Evolutionary conservation across 768 basidiomycete genomes (phyloP).

Genomic region (Pulveroboletus sp.): DNA sequence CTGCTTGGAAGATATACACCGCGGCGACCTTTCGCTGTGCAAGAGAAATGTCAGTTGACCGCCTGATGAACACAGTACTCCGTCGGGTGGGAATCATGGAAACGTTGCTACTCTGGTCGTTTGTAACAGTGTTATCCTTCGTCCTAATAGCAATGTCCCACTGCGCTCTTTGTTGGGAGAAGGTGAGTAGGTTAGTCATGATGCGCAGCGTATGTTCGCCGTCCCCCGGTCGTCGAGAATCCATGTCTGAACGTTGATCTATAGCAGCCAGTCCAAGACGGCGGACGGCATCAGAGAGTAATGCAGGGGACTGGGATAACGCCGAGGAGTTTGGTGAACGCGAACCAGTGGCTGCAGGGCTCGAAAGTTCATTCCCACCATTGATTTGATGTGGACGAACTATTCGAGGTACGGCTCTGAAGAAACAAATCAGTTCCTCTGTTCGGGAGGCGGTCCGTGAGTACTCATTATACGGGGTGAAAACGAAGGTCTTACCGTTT

Average conservation of each 20-base stretch:
- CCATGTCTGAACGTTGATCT: constrained; percentile 43
- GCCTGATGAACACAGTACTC: constrained; percentile 57
- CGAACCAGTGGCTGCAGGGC: constrained; percentile 36
- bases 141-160: constrained; percentile 39
- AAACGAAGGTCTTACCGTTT: constrained; percentile 51
- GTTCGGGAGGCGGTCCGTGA: constrained; percentile 1
- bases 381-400: constrained; percentile 45
- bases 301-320: constrained; percentile 57
- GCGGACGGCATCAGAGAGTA: constrained; percentile 70
- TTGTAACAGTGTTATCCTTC: constrained; percentile 29
- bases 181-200: constrained; percentile 71
- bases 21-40: constrained; percentile 51
- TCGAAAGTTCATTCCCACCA: constrained; percentile 42
- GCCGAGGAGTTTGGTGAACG: constrained; percentile 24
- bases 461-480: not conserved
- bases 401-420: constrained; percentile 68
- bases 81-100: constrained; percentile 36
- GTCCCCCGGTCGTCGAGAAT: constrained; percentile 44
- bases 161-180: constrained; percentile 42
- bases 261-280: constrained; percentile 57
- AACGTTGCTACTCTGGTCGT: constrained; percentile 16
- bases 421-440: constrained; percentile 89
- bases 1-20: constrained; percentile 53
- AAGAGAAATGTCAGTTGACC: constrained; percentile 44
- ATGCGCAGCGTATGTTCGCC: constrained; percentile 62